Evolutionary conservation across 116 monocot genomes (phyloP).

Genomic region (Iris pallida): DNA sequence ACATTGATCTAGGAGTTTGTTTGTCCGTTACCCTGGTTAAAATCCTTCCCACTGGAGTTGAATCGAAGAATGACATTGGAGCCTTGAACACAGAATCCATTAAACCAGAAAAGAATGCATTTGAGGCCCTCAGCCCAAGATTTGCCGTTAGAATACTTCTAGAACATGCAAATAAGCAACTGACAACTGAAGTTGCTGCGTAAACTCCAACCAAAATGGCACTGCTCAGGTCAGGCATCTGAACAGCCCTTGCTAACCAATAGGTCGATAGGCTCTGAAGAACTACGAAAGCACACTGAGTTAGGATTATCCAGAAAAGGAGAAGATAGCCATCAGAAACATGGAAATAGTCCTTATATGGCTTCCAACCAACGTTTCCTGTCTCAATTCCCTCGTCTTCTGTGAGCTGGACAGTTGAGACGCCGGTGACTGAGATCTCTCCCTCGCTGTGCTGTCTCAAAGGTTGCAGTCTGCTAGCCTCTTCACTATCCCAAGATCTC

Average conservation of each 20-base stretch:
- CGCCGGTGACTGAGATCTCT: conserved; percentile 1
- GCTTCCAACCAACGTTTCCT: conserved; percentile 39
- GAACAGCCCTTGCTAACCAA: conserved; percentile 36
- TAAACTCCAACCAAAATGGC: conserved; percentile 36
- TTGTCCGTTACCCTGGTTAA: conserved; percentile 37
- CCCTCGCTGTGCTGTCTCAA: conserved; percentile 8
- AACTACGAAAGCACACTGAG: conserved; percentile 19
- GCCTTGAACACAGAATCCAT: conserved; percentile 50
- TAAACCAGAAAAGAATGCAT: conserved; percentile 26
- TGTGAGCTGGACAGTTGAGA: conserved; percentile 31
- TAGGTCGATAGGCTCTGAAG: conserved; percentile 32
- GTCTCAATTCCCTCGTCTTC: conserved; percentile 39
- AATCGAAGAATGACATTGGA: conserved; percentile 52
- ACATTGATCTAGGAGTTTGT: background rate
- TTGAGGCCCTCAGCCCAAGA: conserved; percentile 41
- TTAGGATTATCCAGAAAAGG: conserved; percentile 17
- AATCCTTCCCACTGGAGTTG: conserved; percentile 56
- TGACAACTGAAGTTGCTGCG: conserved; percentile 20
- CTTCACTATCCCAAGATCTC: background rate
- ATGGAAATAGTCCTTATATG: conserved; percentile 32
- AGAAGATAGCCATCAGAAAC: conserved; percentile 24
- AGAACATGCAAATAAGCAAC: conserved; percentile 25
- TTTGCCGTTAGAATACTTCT: conserved; percentile 30
- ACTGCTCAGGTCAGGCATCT: conserved; percentile 16
- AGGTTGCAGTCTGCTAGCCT: background rate